phyloP scores from a whole-genome alignment of 1,139 yeast species.

The Arxiozyma heterogenica region DNA sequence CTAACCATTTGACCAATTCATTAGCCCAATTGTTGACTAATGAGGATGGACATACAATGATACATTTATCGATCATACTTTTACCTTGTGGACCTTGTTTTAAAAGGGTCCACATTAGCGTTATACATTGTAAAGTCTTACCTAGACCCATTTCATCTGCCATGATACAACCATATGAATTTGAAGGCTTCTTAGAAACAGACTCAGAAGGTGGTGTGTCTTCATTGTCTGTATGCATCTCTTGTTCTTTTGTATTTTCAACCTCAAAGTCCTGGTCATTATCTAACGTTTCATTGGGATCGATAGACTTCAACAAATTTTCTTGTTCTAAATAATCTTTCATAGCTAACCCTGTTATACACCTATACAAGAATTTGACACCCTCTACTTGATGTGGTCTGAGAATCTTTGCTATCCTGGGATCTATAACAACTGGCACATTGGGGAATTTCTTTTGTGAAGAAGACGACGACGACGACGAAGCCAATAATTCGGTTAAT shows the following conservation, averaged over 20 bases:
- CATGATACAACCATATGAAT: conserved; percentile 94
- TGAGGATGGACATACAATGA: conserved; percentile 93
- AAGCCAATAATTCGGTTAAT: conserved; percentile 74
- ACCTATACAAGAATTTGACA: conserved; percentile 77
- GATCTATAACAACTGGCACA: conserved; percentile 96
- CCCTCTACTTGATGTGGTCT: conserved; percentile 98
- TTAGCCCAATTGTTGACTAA: conserved; percentile 96
- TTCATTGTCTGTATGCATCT: not conserved
- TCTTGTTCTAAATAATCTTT: conserved; percentile 29
- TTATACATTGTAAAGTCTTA: conserved; percentile 85
- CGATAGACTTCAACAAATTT: conserved; percentile 5
- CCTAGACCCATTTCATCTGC: conserved; percentile 99
- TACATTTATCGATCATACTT: conserved; percentile 77
- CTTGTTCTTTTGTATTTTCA: conserved; percentile 36
- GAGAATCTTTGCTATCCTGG: conserved; percentile 68
- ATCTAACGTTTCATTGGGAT: not conserved
- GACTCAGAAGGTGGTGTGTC: not conserved
- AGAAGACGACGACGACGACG: conserved; percentile 35
- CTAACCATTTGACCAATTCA: conserved; percentile 91
- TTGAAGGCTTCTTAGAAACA: not conserved
- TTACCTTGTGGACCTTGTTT: conserved; percentile 86
- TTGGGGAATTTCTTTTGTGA: conserved; percentile 49
- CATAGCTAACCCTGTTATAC: conserved; percentile 75
- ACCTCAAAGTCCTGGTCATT: not conserved
- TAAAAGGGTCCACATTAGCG: conserved; percentile 88